A percentile compares a stretch with the other conserved stretches of the same genome.
Conservation (phyloP, 2,329 filamentous ascomycete species). For the Talaromyces atroroseus region DNA sequence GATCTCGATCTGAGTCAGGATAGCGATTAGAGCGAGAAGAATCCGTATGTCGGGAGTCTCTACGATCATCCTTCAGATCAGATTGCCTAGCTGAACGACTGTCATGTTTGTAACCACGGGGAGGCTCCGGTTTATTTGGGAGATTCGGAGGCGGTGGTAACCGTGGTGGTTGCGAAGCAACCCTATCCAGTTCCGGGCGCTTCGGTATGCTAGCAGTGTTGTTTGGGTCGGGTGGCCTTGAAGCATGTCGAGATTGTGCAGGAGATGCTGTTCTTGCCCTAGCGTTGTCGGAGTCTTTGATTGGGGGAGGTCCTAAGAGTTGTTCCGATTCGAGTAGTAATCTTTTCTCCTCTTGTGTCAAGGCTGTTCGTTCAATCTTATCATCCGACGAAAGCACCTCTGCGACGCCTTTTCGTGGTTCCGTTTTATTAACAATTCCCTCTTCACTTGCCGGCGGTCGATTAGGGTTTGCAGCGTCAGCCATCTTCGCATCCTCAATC, state of each 20-base stretch:
- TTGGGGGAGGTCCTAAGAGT: neutral
- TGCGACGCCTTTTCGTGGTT: neutral
- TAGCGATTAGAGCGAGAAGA: conserved; percentile 32
- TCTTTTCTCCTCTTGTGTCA: neutral
- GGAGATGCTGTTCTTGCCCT: conserved; percentile 17
- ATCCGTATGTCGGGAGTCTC: conserved; percentile 32
- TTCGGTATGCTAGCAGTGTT: conserved; percentile 31
- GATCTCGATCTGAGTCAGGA: conserved; percentile 32
- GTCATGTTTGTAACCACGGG: conserved; percentile 34
- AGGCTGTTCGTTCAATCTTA: neutral
- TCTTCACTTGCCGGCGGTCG: conserved; percentile 1
- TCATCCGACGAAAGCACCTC: neutral
- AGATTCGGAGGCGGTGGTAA: conserved; percentile 31
- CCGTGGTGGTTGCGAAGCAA: conserved; percentile 20
- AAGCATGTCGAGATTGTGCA: conserved; percentile 21
- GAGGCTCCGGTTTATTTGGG: conserved; percentile 28
- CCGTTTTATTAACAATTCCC: neutral
- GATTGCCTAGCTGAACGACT: conserved; percentile 31
- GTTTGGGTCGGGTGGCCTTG: conserved; percentile 25
- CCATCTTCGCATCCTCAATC: conserved; percentile 42
- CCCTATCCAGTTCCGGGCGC: conserved; percentile 35
- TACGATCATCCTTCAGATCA: conserved; percentile 35
- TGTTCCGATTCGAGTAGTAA: neutral
- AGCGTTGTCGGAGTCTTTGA: conserved; percentile 14
- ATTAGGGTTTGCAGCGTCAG: conserved; percentile 22